phyloP scores from a whole-genome alignment of 208 protist genomes.

The Leishmania amazonensis region DNA sequence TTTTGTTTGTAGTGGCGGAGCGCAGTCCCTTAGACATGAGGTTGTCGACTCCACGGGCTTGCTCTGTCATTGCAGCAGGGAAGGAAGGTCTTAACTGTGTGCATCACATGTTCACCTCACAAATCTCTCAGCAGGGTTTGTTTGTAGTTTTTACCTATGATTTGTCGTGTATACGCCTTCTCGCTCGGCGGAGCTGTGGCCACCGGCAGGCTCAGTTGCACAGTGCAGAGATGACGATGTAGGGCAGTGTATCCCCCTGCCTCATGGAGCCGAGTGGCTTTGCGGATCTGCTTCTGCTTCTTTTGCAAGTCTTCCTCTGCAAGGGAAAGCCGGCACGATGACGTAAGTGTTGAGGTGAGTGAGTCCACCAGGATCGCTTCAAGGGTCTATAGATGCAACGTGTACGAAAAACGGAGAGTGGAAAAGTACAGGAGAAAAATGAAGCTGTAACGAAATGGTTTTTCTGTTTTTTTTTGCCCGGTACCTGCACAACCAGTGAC shows the following conservation, averaged over 20 bases:
- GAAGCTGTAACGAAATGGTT: neutral
- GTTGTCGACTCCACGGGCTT: neutral
- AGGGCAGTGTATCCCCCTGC: neutral
- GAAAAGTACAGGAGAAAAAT: neutral
- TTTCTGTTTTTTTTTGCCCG: neutral
- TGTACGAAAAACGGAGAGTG: neutral
- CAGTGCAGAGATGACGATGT: neutral
- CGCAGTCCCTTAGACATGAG: neutral
- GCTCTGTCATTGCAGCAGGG: neutral
- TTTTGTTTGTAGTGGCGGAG: neutral
- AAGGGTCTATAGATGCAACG: neutral
- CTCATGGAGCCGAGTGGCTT: neutral
- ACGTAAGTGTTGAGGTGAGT: neutral
- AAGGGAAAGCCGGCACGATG: neutral
- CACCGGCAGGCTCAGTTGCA: neutral
- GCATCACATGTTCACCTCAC: neutral
- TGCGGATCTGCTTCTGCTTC: neutral
- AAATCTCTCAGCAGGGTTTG: neutral
- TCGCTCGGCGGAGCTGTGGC: neutral
- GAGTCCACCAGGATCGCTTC: neutral
- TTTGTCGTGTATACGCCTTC: neutral
- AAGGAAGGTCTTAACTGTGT: neutral
- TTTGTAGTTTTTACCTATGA: neutral
- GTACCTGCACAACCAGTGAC: neutral
- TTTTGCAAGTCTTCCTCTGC: neutral